Evolutionary conservation across 768 basidiomycete genomes (phyloP).

Genomic region (Collybia nuda): DNA sequence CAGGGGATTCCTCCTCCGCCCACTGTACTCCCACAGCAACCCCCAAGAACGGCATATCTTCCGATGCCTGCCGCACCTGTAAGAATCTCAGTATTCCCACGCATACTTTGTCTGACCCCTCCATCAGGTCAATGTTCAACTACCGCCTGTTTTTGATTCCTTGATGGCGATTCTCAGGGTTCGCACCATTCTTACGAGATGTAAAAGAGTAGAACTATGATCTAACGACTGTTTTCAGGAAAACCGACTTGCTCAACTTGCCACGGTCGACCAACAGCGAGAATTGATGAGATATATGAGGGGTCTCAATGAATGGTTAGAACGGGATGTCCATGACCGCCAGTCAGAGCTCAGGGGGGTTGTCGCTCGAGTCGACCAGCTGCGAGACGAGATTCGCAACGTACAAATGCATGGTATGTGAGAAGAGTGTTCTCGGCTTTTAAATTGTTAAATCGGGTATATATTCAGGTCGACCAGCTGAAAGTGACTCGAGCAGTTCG

Average conservation of each 20-base stretch:
- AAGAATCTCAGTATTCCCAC: slow-evolving; percentile 27
- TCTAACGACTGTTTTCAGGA: slow-evolving; percentile 44
- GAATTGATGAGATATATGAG: slow-evolving; percentile 81
- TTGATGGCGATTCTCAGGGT: slow-evolving; percentile 71
- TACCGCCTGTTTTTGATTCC: slow-evolving; percentile 65
- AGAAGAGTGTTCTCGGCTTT: not conserved
- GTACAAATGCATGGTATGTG: slow-evolving; percentile 35
- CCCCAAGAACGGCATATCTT: slow-evolving; percentile 30
- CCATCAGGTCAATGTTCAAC: slow-evolving; percentile 56
- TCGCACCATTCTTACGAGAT: slow-evolving; percentile 17
- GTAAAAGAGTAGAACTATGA: not conserved
- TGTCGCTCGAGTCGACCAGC: slow-evolving; percentile 54
- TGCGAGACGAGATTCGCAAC: slow-evolving; percentile 40
- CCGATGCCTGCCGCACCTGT: slow-evolving; percentile 58
- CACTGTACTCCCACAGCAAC: slow-evolving; percentile 14
- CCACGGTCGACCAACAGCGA: slow-evolving; percentile 76
- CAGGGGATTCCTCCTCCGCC: slow-evolving; percentile 22
- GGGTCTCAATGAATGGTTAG: slow-evolving; percentile 77
- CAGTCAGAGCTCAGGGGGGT: slow-evolving; percentile 72
- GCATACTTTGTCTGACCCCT: slow-evolving; percentile 5
- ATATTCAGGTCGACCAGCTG: slow-evolving; percentile 8
- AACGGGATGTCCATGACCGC: slow-evolving; percentile 75
- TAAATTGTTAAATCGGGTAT: not conserved
- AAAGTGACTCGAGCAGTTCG: slow-evolving; percentile 12
- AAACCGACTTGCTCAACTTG: slow-evolving; percentile 71